Evolutionary conservation across 768 basidiomycete genomes (phyloP).

Genomic region (Thelephora aurantiotincta): DNA sequence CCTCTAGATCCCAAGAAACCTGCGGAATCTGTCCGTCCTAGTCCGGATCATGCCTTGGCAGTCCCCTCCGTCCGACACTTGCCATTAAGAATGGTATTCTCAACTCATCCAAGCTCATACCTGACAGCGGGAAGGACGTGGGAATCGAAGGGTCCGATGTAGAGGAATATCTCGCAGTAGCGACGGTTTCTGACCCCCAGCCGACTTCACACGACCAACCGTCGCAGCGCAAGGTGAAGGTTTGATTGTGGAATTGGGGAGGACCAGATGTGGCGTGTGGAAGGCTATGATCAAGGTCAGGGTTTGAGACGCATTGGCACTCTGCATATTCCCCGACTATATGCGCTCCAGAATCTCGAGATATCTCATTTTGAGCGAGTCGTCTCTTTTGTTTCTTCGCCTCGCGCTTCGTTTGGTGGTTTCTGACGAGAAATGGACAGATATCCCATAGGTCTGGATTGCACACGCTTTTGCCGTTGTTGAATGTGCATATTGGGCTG

Average conservation of each 20-base stretch:
- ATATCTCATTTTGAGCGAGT: slow-evolving; percentile 74
- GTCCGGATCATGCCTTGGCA: slow-evolving; percentile 35
- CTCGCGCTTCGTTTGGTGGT: not conserved
- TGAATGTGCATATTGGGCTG: slow-evolving; percentile 66
- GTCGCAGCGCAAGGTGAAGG: slow-evolving; percentile 22
- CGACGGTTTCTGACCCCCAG: slow-evolving; percentile 3
- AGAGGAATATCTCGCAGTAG: slow-evolving; percentile 36
- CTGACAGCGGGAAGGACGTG: slow-evolving; percentile 63
- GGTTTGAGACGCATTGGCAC: not conserved
- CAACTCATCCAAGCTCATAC: slow-evolving; percentile 38
- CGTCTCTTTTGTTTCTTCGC: not conserved
- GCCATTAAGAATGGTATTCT: slow-evolving; percentile 46
- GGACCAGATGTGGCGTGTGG: slow-evolving; percentile 78
- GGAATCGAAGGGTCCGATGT: slow-evolving; percentile 66
- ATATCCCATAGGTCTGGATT: slow-evolving; percentile 68
- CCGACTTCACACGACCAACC: slow-evolving; percentile 1
- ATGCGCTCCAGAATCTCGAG: slow-evolving; percentile 47
- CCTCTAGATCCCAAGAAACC: not conserved
- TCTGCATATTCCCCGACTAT: not conserved
- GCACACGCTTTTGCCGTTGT: slow-evolving; percentile 41
- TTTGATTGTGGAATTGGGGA: slow-evolving; percentile 52
- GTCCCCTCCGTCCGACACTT: slow-evolving; percentile 69
- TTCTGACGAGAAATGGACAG: slow-evolving; percentile 17
- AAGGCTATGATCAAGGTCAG: slow-evolving; percentile 74
- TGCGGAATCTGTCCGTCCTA: slow-evolving; percentile 2